Percentiles rank a stretch among this genome's conserved stretches.
Conservation (phyloP, 2,329 filamentous ascomycete species). For the Thermomyces lanuginosus region DNA sequence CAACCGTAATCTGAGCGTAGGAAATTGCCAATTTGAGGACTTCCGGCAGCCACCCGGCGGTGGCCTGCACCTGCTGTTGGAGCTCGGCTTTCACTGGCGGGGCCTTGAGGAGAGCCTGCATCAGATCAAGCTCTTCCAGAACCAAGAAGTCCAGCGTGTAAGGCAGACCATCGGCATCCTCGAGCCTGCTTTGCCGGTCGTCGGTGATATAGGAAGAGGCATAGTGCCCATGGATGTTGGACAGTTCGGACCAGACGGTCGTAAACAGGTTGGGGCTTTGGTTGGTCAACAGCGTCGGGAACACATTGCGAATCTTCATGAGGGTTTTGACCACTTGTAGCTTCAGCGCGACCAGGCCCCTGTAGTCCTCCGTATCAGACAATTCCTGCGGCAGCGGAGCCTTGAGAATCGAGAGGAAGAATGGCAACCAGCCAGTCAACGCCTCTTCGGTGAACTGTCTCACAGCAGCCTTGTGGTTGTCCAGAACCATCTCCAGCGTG, state of each 20-base stretch:
- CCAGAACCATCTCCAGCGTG: conserved; percentile 89
- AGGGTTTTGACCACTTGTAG: conserved; percentile 85
- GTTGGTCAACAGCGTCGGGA: conserved; percentile 63
- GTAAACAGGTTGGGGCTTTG: conserved; percentile 73
- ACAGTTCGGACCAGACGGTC: conserved; percentile 77
- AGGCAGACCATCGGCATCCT: conserved; percentile 79
- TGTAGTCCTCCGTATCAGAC: conserved; percentile 49
- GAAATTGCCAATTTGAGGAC: conserved; percentile 71
- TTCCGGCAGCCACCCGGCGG: conserved; percentile 67
- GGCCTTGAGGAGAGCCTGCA: conserved; percentile 79
- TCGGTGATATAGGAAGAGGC: conserved; percentile 71
- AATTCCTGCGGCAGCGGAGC: conserved; percentile 49
- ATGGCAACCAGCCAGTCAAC: conserved; percentile 70
- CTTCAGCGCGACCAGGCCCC: conserved; percentile 72
- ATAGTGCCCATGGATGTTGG: conserved; percentile 54
- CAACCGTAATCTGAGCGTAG: conserved; percentile 77
- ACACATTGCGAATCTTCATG: conserved; percentile 72
- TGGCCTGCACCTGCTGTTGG: conserved; percentile 56
- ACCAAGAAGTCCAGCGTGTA: conserved; percentile 90
- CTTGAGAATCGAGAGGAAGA: conserved; percentile 69
- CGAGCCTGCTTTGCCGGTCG: conserved; percentile 70
- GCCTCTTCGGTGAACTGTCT: conserved; percentile 80
- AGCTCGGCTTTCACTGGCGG: conserved; percentile 78
- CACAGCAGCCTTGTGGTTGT: conserved; percentile 73
- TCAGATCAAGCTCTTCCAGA: conserved; percentile 83